Conservation (phyloP, 306 rosid species). For the Clitoria ternatea region DNA sequence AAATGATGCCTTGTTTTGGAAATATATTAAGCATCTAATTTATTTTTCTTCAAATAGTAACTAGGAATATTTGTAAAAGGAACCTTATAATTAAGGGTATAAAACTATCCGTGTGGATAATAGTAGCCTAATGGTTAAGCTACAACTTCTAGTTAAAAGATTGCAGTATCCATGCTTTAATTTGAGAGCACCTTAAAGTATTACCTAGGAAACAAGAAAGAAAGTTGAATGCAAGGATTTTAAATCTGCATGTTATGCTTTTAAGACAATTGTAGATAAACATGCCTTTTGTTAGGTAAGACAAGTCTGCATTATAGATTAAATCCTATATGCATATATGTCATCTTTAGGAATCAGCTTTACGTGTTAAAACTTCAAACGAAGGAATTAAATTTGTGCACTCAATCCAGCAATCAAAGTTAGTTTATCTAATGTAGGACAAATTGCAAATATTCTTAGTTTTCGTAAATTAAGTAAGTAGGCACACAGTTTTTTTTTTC, state of each 20-base stretch:
- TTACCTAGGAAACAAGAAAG: neutral
- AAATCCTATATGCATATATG: too few relatives aligned
- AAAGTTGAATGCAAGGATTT: conserved; percentile 2
- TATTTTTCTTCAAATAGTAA: too few relatives aligned
- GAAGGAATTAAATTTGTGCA: neutral
- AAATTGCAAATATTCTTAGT: conserved; percentile 6
- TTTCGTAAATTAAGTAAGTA: conserved; percentile 16
- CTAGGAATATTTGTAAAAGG: too few relatives aligned
- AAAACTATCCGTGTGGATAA: neutral
- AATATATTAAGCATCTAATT: too few relatives aligned
- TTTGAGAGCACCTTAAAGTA: neutral
- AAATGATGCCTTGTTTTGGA: too few relatives aligned
- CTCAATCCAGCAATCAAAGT: conserved; percentile 27
- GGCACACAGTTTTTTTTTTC: conserved; percentile 16
- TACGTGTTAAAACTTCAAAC: neutral
- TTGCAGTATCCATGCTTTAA: neutral
- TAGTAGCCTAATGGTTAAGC: neutral
- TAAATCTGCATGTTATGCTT: conserved; percentile 12
- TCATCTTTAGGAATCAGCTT: neutral
- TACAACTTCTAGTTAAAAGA: neutral
- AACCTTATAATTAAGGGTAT: too few relatives aligned
- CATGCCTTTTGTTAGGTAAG: conserved; percentile 5
- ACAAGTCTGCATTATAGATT: neutral
- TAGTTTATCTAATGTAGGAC: conserved; percentile 26
- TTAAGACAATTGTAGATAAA: conserved; percentile 18